phyloP scores from a whole-genome alignment of 1,139 yeast genomes.

The Debaryomyces coudertii region DNA sequence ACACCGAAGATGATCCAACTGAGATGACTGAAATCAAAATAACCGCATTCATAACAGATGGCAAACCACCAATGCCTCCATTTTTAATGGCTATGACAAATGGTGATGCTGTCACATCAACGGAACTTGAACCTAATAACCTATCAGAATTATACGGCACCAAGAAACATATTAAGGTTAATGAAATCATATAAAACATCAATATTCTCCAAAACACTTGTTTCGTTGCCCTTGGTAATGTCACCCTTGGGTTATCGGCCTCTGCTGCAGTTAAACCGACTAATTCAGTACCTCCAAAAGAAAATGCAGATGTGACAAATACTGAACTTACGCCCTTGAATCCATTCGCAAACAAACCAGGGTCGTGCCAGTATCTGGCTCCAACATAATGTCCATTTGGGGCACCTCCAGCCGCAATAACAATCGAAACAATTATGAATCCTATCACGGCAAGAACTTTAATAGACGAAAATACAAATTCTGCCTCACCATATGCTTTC shows the following conservation, averaged over 20 bases:
- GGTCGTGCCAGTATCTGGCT: conserved; percentile 33
- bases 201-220: conserved; percentile 41
- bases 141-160: conserved; percentile 31
- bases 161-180: conserved; percentile 35
- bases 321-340: conserved; percentile 47
- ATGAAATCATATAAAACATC: conserved; percentile 37
- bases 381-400: conserved; percentile 31
- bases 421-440: conserved; percentile 34
- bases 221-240: conserved; percentile 45
- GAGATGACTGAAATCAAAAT: conserved; percentile 46
- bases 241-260: conserved; percentile 40
- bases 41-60: conserved; percentile 49
- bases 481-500: conserved; percentile 39
- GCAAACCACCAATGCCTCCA: conserved; percentile 53
- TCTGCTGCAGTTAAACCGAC: conserved; percentile 48
- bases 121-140: conserved; percentile 31
- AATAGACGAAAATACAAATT: conserved; percentile 33
- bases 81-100: conserved; percentile 55
- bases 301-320: conserved; percentile 44
- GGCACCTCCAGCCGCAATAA: conserved; percentile 38
- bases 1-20: conserved; percentile 49
- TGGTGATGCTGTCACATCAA: conserved; percentile 48
- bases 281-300: conserved; percentile 46
- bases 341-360: conserved; percentile 41
- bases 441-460: conserved; percentile 37